Evolutionary conservation across 441 rosid genomes (phyloP), one percentile per base, ranked within the genome.

Genomic region (Francoa sonchifolia): DNA sequence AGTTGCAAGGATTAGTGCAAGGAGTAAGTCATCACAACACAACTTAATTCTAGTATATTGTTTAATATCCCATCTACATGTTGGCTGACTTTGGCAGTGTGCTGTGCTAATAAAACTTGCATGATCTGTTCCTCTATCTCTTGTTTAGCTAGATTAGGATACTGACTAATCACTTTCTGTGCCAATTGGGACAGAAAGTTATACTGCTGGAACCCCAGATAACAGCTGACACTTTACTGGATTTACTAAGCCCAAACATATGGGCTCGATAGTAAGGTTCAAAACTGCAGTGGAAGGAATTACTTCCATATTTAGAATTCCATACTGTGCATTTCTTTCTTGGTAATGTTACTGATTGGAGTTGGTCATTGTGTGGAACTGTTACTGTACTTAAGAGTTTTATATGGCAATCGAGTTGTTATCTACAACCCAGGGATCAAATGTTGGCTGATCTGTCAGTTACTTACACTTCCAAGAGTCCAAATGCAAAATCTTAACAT

Each of bases 1-100:
- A 92, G 68, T 82, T 86, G 4, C 97, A 92, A 54, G 99, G 99
- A 42, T 54, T 87, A 62, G 75, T 77, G 62, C 92, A 83, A 67
- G 95, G 87, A 63, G 99, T 92, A 80, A 84, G 94, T 74, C 34
- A 29, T 1, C 23, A 19, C 8, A 37, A 57, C 42, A 21, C 19
- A 39, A 40, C 39, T 37, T 14, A 7, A 30, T 28, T 42, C 19
- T n/a, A 55, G 43, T 54, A n/a, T 10, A 26, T 11, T 49, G 41
- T 51, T 42, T 47, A n/a, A 38, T 23, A n/a, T n/a, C n/a, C n/a
- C n/a, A n/a, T n/a, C n/a, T n/a, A n/a, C n/a, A n/a, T n/a, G n/a
- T n/a, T n/a, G n/a, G n/a, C n/a, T n/a, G n/a, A n/a, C n/a, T n/a
- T 35, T 33, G 19, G 21, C 8, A 12, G 8, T 34, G n/a, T 36